These are phyloP conservation scores for Elsinoe necatrix DNA, from an alignment of 2,329 filamentous ascomycete genomes.

Conservation along the genomic window DNA sequence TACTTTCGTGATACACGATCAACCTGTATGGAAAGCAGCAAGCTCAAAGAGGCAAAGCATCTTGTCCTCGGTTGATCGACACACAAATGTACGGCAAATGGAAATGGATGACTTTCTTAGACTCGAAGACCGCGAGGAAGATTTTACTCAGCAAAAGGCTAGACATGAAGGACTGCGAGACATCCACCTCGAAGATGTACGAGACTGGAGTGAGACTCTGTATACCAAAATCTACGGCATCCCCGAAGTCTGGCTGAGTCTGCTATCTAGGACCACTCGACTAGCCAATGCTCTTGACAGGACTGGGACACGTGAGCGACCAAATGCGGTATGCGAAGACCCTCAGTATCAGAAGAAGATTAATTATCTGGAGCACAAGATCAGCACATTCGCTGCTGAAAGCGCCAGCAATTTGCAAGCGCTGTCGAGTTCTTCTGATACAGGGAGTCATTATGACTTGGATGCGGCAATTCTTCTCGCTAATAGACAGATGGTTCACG, in stretches of 20 bases:
- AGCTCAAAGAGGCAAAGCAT: slow-evolving; percentile 22
- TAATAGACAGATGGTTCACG: slow-evolving; percentile 31
- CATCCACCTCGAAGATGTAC: slow-evolving; percentile 34
- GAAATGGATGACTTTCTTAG: too few species aligned
- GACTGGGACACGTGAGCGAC: not conserved
- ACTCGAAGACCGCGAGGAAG: too few species aligned
- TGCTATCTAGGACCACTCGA: slow-evolving; percentile 38
- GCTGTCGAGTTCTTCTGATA: too few species aligned
- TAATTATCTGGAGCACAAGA: too few species aligned
- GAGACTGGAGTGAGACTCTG: slow-evolving; percentile 24
- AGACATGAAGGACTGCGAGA: slow-evolving; percentile 27
- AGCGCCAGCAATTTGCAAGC: too few species aligned
- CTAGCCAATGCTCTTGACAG: slow-evolving; percentile 27
- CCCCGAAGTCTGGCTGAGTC: slow-evolving; percentile 37
- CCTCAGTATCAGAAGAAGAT: too few species aligned
- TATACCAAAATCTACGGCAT: slow-evolving; percentile 35
- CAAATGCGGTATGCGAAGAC: too few species aligned
- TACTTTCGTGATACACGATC: slow-evolving; percentile 22
- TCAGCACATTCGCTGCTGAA: too few species aligned
- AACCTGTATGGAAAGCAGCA: slow-evolving; percentile 24
- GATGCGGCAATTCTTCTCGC: slow-evolving; percentile 15
- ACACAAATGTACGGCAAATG: too few species aligned
- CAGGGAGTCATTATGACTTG: too few species aligned
- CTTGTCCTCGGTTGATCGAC: not conserved
- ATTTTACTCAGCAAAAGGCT: slow-evolving; percentile 22